These are phyloP conservation scores for Solanum lycopersicoides DNA, from an alignment of 257 asterid species.

Conservation along the genomic window DNA sequence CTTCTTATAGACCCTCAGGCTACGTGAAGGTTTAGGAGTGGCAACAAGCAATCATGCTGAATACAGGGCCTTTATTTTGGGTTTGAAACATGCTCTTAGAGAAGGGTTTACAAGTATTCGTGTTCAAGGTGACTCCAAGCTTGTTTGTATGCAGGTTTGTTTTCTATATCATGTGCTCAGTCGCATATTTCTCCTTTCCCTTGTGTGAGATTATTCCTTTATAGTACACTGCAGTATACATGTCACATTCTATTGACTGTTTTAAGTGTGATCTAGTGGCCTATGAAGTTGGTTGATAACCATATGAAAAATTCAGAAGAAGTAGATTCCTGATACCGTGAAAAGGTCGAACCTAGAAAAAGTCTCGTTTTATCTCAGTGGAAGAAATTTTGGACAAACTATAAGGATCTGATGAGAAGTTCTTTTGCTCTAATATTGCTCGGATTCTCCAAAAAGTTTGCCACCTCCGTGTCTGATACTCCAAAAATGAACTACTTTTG, in stretches of 20 bases:
- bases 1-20: conserved; percentile 56
- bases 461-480: neutral
- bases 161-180: neutral
- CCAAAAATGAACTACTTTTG: neutral
- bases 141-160: conserved; percentile 96
- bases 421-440: neutral
- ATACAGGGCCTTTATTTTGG: conserved; percentile 87
- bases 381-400: neutral
- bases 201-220: neutral
- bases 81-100: conserved; percentile 66
- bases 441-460: neutral
- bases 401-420: neutral
- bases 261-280: neutral
- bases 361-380: neutral
- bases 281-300: neutral
- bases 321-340: neutral
- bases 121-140: conserved; percentile 96
- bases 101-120: conserved; percentile 82
- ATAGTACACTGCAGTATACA: neutral
- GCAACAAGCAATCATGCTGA: conserved; percentile 93
- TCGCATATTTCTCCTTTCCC: neutral
- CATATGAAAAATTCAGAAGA: neutral
- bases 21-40: conserved; percentile 93
- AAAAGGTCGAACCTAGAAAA: neutral
- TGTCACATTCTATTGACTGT: neutral